Base-by-base conservation (phyloP, 164 flowering plant genomes). In the Dillenia suffruticosa region DNA sequence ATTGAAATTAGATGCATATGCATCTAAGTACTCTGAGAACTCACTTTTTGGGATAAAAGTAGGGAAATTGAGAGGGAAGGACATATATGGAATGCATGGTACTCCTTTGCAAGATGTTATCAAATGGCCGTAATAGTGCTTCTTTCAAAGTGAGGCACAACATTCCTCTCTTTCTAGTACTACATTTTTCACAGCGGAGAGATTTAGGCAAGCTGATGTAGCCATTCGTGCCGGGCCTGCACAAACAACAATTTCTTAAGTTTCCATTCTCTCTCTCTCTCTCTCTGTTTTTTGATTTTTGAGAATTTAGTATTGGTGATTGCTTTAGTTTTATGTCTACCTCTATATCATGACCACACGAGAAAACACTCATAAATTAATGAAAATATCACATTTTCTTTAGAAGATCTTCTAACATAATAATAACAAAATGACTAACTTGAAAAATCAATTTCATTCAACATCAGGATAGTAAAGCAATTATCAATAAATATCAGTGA, bases 171-270 rank as follows among this genome's bases (percentile, higher is more conserved):
- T 79, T 51, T 81, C 85, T 4, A 80, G 69, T 3, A 80, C 24
- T 2, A 77, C 5, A 43, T 75, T 65, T 0, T 74, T 57, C 17
- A 77, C 62, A 12, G 56, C 63, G 16, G 60, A 68, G 8, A 5
- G 56, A 15, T 52, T 62, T 15, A 80, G 64, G 59, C 81, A 77
- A 2, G 74, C 83, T 10, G 81, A 63, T 1, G 71, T 64, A 14
- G 77, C 81, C 0, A 77, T 49, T 14, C 84, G 81, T 1, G 79
- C 49, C 22, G 82, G 76, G 0, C 82, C 82, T 10, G 74, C 77
- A 0, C 79, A 79, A 0, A 79, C 68, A 1, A 79, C 67, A 44
- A 71, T 53, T 0, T 68, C 79, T 0, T 43, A 54, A 9, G 10
- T 40, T 54, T 68, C 62, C 66, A 63, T 48, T 26, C 40, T 26